These are phyloP conservation scores for Starmera caribaea DNA, from an alignment of 805 yeast species.

Conservation along the genomic window DNA sequence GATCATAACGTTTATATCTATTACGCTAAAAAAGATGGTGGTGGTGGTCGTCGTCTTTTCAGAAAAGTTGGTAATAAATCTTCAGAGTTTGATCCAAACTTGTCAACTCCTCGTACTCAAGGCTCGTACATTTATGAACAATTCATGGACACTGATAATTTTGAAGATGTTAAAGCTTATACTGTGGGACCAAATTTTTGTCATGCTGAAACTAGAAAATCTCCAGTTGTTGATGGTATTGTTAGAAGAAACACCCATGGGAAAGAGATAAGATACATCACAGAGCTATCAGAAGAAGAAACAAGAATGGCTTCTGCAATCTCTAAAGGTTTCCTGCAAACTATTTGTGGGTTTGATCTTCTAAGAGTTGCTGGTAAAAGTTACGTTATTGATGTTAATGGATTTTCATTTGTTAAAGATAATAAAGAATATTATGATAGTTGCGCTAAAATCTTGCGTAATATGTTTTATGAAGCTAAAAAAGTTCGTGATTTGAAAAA, in stretches of 20 bases:
- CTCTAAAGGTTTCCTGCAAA: constrained; percentile 71
- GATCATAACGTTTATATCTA: constrained; percentile 94
- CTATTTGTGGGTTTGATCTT: constrained; percentile 94
- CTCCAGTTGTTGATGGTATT: constrained; percentile 99
- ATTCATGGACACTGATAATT: constrained; percentile 96
- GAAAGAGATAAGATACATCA: constrained; percentile 86
- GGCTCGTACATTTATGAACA: constrained; percentile 91
- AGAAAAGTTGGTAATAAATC: constrained; percentile 96
- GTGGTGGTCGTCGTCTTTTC: constrained; percentile 93
- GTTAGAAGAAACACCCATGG: constrained; percentile 97
- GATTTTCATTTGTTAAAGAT: constrained; percentile 95
- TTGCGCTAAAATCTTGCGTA: constrained; percentile 68
- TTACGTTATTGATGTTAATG: constrained; percentile 95
- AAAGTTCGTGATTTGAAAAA: constrained; percentile 32
- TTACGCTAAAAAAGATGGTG: constrained; percentile 82
- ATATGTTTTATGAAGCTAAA: constrained; percentile 60
- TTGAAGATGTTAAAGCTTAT: constrained; percentile 97
- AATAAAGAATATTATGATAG: constrained; percentile 77
- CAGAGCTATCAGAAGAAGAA: constrained; percentile 69
- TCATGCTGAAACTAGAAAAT: constrained; percentile 97
- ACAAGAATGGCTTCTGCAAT: constrained; percentile 72
- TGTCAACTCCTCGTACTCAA: constrained; percentile 66
- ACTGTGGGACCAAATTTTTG: constrained; percentile 89
- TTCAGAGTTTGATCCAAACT: constrained; percentile 85
- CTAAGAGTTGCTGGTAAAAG: constrained; percentile 82